Base-by-base conservation (phyloP, 768 basidiomycete species). In the Russula foetens region DNA sequence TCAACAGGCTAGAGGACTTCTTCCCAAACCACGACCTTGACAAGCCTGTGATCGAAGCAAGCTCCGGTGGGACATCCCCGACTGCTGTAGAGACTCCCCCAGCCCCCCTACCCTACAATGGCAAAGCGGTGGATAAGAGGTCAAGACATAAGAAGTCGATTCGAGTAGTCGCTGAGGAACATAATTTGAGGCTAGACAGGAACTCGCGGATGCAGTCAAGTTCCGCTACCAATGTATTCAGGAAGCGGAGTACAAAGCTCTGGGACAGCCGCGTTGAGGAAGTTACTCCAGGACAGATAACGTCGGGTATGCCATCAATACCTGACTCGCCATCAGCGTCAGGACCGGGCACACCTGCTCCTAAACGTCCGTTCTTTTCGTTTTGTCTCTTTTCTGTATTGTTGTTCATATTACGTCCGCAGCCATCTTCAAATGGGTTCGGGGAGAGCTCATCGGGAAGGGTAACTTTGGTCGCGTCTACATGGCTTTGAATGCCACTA, bases 361-460 rank as follows among this genome's bases (percentile, higher is more conserved):
- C 85, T 24, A 86, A 77, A 69, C 81, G 90, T 93, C 72, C 69
- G 89, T 80, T 51, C 58, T 38, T 56, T 54, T 39, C 14, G 28
- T 50, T 52, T 21, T 59, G 53, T 26, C 57, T 56, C 31, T 51
- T 21, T 44, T 19, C 33, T 23, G 35, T 35, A n/a, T 9, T 19
- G 43, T 63, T 41, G 39, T 56, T 50, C 31, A 35, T 50, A 31
- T 59, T 48, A 66, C 46, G 50, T 53, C 44, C 33, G 8, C 68
- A 89, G 91, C 84, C 26, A 94, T 94, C 45, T 94, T 98, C 78
- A 96, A 95, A 71, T 98, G 97, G 97, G 91, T 98, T 41, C 88
- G 96, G 67, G 97, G 97, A 54, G 94, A 98, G 73, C 80, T 98
- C 39, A 98, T 99, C 63, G 97, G 97, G 33, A 92, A 91, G 69